These are phyloP conservation scores for Aspergillus sp. DNA, from an alignment of 2,329 filamentous ascomycete species.

Conservation along the genomic window DNA sequence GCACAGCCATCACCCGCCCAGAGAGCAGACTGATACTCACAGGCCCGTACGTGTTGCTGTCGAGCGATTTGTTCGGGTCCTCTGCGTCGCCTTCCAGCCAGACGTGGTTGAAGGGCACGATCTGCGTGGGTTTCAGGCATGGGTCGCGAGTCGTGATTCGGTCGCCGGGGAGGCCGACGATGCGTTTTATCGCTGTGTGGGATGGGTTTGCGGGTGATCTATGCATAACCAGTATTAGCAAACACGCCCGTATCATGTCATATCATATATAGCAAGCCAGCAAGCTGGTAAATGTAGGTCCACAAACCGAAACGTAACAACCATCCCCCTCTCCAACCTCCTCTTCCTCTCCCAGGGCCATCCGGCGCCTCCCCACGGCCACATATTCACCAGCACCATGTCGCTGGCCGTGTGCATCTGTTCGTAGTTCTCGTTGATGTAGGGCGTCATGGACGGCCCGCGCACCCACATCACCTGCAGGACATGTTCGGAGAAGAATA, in stretches of 20 bases:
- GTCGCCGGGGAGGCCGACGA: constrained; percentile 78
- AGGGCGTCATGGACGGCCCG: constrained; percentile 69
- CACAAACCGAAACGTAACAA: constrained; percentile 58
- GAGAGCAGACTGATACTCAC: constrained; percentile 70
- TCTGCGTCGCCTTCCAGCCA: constrained; percentile 90
- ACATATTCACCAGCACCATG: constrained; percentile 39
- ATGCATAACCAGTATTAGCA: not conserved
- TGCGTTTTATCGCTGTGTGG: constrained; percentile 69
- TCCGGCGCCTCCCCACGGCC: constrained; percentile 44
- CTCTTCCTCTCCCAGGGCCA: constrained; percentile 46
- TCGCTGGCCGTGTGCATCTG: constrained; percentile 34
- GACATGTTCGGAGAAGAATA: constrained; percentile 38
- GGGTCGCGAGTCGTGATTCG: constrained; percentile 61
- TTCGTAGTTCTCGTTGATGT: constrained; percentile 63
- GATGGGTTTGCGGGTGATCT: constrained; percentile 71
- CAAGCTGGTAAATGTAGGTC: no score
- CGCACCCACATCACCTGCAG: constrained; percentile 38
- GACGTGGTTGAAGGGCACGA: constrained; percentile 76
- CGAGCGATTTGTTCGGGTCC: constrained; percentile 61
- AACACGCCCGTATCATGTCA: not conserved
- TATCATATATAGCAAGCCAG: no score
- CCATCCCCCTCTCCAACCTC: constrained; percentile 64
- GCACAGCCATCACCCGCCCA: constrained; percentile 66
- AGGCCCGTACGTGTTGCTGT: constrained; percentile 89
- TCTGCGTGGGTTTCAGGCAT: constrained; percentile 49